These are phyloP conservation scores for Epichloe typhina DNA, from an alignment of 2,329 filamentous ascomycete species.

Conservation along the genomic window DNA sequence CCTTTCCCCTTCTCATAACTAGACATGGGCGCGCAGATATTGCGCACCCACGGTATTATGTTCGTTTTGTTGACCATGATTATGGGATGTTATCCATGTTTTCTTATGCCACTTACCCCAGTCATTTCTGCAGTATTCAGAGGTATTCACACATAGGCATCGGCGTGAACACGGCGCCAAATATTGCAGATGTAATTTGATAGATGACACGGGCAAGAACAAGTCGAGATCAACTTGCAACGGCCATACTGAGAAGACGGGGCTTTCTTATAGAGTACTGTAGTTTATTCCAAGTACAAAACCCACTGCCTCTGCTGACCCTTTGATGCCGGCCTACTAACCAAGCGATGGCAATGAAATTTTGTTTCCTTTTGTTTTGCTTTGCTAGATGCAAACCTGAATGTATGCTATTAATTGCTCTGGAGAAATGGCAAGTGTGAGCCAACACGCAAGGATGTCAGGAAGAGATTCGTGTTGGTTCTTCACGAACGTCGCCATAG, in stretches of 20 bases:
- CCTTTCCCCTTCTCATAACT: slow-evolving; percentile 3
- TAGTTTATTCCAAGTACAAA: slow-evolving; percentile 1
- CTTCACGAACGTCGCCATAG: too few species aligned
- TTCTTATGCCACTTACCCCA: neutral
- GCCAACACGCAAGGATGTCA: too few species aligned
- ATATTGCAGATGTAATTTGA: neutral
- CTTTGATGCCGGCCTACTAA: too few species aligned
- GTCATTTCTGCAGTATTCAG: neutral
- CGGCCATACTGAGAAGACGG: neutral
- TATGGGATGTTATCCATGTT: neutral
- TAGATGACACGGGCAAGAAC: neutral
- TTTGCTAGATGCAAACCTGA: too few species aligned
- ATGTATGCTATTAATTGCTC: too few species aligned
- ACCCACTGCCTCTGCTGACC: too few species aligned
- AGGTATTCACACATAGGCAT: neutral
- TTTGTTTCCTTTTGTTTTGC: too few species aligned
- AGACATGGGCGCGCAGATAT: slow-evolving; percentile 9
- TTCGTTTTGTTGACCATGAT: slow-evolving; percentile 5
- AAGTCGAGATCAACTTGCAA: neutral
- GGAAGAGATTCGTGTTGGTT: too few species aligned
- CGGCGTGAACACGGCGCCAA: neutral
- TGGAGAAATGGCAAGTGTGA: too few species aligned
- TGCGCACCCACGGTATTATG: slow-evolving; percentile 5
- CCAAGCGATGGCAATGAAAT: too few species aligned
- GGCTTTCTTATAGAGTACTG: slow-evolving; percentile 1